phyloP scores from a whole-genome alignment of 2,329 filamentous ascomycete genomes.

The Neofusicoccum parvum region DNA sequence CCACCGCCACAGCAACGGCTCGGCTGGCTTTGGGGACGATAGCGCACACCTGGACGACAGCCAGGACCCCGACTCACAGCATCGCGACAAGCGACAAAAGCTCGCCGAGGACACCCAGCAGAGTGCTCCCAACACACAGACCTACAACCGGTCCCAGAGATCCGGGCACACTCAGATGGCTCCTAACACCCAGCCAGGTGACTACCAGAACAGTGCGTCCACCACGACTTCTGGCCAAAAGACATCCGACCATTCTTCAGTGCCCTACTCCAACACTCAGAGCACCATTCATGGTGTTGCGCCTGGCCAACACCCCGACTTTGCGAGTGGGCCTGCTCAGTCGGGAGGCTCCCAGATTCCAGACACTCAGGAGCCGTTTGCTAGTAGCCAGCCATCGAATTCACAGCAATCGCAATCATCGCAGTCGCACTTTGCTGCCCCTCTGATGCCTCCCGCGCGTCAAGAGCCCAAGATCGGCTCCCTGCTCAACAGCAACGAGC shows the following conservation, averaged over 20 bases:
- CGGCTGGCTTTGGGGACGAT: conserved; percentile 32
- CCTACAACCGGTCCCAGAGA: conserved; percentile 49
- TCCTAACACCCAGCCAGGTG: conserved; percentile 58
- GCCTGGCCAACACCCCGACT: conserved; percentile 56
- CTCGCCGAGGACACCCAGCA: conserved; percentile 27
- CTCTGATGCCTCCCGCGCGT: conserved; percentile 25
- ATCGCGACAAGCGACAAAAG: conserved; percentile 21
- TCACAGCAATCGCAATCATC: conserved; percentile 42
- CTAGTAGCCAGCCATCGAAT: conserved; percentile 39
- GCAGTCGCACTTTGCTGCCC: conserved; percentile 26
- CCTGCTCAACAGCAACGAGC: conserved; percentile 44
- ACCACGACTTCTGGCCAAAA: conserved; percentile 82
- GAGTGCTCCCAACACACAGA: conserved; percentile 43
- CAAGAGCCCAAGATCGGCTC: conserved; percentile 41
- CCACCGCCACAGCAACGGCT: conserved; percentile 12
- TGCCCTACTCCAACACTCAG: conserved; percentile 69
- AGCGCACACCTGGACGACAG: conserved; percentile 50
- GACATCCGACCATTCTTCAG: conserved; percentile 69
- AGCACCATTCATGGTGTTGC: conserved; percentile 68
- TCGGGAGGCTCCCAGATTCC: conserved; percentile 62
- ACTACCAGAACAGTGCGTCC: conserved; percentile 83
- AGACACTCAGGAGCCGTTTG: conserved; percentile 56
- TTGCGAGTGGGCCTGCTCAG: conserved; percentile 53
- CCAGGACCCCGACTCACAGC: conserved; percentile 36
- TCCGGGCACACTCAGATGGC: conserved; percentile 64